Evolutionary conservation across 176 grass and related monocot genomes (phyloP).

Genomic region (Aegilops umbellulata): DNA sequence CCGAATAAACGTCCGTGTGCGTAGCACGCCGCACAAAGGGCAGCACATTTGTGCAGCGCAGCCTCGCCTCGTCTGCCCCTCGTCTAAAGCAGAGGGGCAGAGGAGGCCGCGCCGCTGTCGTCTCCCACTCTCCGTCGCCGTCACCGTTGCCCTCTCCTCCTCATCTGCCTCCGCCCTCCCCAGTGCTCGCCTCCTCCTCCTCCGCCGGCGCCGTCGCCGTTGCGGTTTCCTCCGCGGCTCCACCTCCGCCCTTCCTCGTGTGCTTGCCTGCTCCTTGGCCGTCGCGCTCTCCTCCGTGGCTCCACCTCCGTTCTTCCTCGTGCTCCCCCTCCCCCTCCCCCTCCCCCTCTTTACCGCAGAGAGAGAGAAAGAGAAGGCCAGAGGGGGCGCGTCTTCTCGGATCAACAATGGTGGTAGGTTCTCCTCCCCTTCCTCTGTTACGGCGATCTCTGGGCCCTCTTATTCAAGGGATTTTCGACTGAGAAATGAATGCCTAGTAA

Average conservation of each 20-base stretch:
- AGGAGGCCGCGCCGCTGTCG: neutral
- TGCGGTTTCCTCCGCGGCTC: neutral
- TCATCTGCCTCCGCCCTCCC: neutral
- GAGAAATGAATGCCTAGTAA: neutral
- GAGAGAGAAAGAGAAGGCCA: neutral
- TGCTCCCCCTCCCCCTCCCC: neutral
- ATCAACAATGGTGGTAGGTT: slow-evolving; percentile 36
- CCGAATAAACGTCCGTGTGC: neutral
- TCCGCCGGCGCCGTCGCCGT: neutral
- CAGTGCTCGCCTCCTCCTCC: neutral
- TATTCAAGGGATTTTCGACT: neutral
- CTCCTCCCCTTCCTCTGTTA: neutral
- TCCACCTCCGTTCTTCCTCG: neutral
- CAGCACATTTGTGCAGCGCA: neutral
- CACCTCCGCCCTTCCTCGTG: neutral
- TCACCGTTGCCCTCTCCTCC: neutral
- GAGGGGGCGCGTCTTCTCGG: neutral
- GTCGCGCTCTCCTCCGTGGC: neutral
- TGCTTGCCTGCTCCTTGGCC: neutral
- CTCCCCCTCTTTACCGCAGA: neutral
- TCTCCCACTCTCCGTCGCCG: neutral
- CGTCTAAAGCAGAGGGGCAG: neutral
- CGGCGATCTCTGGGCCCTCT: neutral
- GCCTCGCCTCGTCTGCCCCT: neutral
- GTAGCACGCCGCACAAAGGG: neutral